Base-by-base conservation (phyloP, 2,329 filamentous ascomycete genomes). In the Diplodia corticola region DNA sequence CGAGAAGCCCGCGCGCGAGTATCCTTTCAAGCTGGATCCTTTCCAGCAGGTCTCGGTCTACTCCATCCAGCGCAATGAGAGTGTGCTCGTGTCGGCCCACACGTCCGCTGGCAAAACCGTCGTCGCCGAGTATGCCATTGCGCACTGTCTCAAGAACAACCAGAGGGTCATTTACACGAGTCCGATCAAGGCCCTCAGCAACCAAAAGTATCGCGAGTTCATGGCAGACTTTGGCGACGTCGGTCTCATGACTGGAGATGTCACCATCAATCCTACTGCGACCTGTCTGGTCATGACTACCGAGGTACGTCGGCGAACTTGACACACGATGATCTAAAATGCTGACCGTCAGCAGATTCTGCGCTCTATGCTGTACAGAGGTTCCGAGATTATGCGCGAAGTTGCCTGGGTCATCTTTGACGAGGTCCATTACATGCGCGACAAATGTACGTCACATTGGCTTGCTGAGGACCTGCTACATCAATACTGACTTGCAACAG, bases 221-320 rank as follows among this genome's bases (percentile, higher is more conserved):
- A 89, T 91, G 71, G 92, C 91, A 49, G 92, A 97, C 67, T 99
- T 99, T 80, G 94, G 93, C 67, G 95, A 99, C 76, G 94, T 97
- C 61, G 95, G 95, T 67, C 84, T 99, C 68, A 98, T 99, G 94
- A 99, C 95, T 5, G 95, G 95, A 74, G 95, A 99, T 85, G 94
- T 98, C 69, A 99, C 95, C 26, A 99, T 99, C 80, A 99, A 99
- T 78, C 96, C 96, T 4, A 98, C 95, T 3, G 95, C 95, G 15
- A 98, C 93, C 68, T 99, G 95, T 77, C 83, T 99, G 67, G 95
- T 99, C 74, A 99, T 99, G 95, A 99, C 95, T 0, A 99, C 95
- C 0, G 95, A 99, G 37, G 55, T 60, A 22, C 48, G 55, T 30
- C 15, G 5, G 3, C 6, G 22, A 44, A 22, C 12, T n/a, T 33